Evolutionary conservation across 768 basidiomycete genomes (phyloP).

Genomic region (Termitomyces sp.): DNA sequence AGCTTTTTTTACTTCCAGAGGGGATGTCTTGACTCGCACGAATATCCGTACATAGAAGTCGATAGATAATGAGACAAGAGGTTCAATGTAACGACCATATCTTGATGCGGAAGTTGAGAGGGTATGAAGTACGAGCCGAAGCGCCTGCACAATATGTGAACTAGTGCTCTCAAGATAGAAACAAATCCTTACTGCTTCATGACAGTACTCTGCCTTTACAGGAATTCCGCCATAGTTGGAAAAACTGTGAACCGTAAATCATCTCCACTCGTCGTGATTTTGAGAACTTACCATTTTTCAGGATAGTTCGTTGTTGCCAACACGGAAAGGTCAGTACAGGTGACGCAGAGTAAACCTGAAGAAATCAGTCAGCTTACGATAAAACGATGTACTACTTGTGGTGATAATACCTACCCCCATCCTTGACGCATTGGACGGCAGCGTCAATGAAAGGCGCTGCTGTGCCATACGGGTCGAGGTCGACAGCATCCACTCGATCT

Average conservation of each 20-base stretch:
- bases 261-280: not conserved
- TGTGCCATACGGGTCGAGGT: slow-evolving; percentile 96
- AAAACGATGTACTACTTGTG: not conserved
- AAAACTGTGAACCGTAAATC: slow-evolving; percentile 30
- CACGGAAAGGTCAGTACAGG: slow-evolving; percentile 94
- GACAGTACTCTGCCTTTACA: slow-evolving; percentile 89
- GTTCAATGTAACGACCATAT: slow-evolving; percentile 90
- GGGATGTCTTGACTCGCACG: slow-evolving; percentile 66
- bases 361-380: not conserved
- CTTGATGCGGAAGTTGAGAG: slow-evolving; percentile 83
- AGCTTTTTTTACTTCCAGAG: slow-evolving; percentile 79
- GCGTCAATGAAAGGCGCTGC: slow-evolving; percentile 96
- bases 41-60: slow-evolving; percentile 97
- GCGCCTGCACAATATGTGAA: slow-evolving; percentile 45
- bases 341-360: slow-evolving; percentile 85
- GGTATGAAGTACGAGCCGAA: slow-evolving; percentile 85
- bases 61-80: slow-evolving; percentile 86
- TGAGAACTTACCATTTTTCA: slow-evolving; percentile 81
- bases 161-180: not conserved
- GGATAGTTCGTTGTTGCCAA: slow-evolving; percentile 92
- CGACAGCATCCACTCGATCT: slow-evolving; percentile 86
- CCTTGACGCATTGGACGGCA: slow-evolving; percentile 82
- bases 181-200: slow-evolving; percentile 69
- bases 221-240: slow-evolving; percentile 94
- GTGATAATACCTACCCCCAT: slow-evolving; percentile 61